Evolutionary conservation across 805 yeast genomes (phyloP).

Genomic region (Candida cerambycidarum): DNA sequence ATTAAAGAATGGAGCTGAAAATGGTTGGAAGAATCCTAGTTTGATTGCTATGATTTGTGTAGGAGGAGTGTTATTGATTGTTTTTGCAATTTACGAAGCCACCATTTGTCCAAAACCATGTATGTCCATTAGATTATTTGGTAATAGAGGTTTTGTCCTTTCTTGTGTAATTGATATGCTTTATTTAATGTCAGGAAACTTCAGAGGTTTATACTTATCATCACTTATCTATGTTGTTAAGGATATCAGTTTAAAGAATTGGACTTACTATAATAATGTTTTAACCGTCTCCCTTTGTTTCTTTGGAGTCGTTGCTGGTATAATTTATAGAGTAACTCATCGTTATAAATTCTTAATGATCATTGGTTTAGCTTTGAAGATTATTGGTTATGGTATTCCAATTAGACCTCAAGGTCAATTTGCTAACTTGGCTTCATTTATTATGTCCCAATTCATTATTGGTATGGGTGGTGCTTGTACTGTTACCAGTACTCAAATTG

Average conservation of each 20-base stretch:
- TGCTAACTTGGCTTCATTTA: constrained; percentile 28
- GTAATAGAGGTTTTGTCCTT: constrained; percentile 36
- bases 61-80: constrained; percentile 36
- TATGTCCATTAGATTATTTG: constrained; percentile 32
- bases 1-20: constrained; percentile 28
- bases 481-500: constrained; percentile 34
- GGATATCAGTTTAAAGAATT: constrained; percentile 29
- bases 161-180: constrained; percentile 33
- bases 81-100: constrained; percentile 35
- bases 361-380: constrained; percentile 31
- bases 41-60: constrained; percentile 45
- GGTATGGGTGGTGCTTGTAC: constrained; percentile 43
- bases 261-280: constrained; percentile 40
- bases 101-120: constrained; percentile 35
- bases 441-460: constrained; percentile 32
- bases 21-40: constrained; percentile 37
- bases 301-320: constrained; percentile 39
- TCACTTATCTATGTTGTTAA: constrained; percentile 32
- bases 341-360: constrained; percentile 37
- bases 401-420: constrained; percentile 21
- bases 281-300: constrained; percentile 35
- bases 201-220: constrained; percentile 29
- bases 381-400: constrained; percentile 30
- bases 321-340: constrained; percentile 30
- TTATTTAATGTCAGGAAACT: constrained; percentile 28